Conservation (phyloP, 257 asterid species). For the Primulina huaijiensis region DNA sequence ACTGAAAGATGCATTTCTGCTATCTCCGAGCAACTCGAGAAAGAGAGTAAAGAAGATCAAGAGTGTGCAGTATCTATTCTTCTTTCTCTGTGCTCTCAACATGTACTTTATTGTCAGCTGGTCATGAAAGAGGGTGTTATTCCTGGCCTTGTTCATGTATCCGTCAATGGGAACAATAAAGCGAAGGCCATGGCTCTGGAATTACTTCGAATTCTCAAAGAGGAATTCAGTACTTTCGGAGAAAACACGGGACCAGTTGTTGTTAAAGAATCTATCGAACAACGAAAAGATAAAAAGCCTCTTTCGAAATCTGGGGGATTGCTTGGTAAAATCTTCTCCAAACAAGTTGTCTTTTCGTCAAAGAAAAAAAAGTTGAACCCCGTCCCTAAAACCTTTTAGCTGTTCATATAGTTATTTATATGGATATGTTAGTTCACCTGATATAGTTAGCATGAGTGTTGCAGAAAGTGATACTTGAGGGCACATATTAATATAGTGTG, state of each 20-base stretch:
- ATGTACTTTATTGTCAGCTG: constrained; percentile 42
- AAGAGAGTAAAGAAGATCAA: constrained; percentile 53
- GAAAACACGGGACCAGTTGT: neutral
- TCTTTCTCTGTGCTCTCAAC: constrained; percentile 62
- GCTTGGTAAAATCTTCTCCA: constrained; percentile 47
- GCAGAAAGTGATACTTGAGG: neutral
- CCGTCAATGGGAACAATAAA: constrained; percentile 54
- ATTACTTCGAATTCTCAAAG: constrained; percentile 60
- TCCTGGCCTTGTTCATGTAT: constrained; percentile 52
- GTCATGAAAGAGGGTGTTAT: constrained; percentile 76
- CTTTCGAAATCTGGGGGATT: constrained; percentile 33
- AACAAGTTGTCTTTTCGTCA: constrained; percentile 20
- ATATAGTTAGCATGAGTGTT: neutral
- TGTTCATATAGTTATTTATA: neutral
- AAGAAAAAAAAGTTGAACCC: constrained; percentile 34
- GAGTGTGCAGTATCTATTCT: constrained; percentile 68
- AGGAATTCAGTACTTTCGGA: constrained; percentile 27
- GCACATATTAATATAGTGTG: neutral
- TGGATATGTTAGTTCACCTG: neutral
- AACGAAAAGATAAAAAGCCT: constrained; percentile 29
- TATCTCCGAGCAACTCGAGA: constrained; percentile 53
- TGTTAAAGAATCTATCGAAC: constrained; percentile 3
- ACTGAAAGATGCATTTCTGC: constrained; percentile 68
- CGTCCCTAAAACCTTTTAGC: neutral
- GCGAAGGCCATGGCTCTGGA: constrained; percentile 69